Percentiles rank a stretch among this genome's conserved stretches.
These are phyloP conservation scores for Cnidoscolus chayamansa DNA, from an alignment of 441 rosid genomes.

Conservation along the genomic window DNA sequence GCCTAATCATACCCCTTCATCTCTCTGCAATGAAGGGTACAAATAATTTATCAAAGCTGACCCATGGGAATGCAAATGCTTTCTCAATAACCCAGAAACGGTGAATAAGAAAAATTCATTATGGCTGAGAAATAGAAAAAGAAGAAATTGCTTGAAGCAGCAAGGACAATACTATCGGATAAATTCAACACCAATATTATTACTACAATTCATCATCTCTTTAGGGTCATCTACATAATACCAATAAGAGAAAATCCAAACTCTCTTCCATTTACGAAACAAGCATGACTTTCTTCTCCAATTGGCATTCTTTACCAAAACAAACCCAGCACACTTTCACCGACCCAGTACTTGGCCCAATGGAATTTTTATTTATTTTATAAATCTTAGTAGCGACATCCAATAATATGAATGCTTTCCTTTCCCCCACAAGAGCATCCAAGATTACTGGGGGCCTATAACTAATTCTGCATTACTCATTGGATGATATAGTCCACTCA, in stretches of 20 bases:
- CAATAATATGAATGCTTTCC: conserved; percentile 1
- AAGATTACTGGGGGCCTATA: conserved; percentile 1
- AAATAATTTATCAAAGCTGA: no score
- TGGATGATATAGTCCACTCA: not conserved
- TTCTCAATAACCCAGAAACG: no score
- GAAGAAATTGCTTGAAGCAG: no score
- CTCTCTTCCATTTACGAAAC: not conserved
- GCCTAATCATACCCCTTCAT: no score
- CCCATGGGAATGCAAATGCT: no score
- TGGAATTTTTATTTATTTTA: no score
- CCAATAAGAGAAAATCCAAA: not conserved
- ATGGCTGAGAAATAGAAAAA: no score
- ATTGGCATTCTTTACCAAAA: not conserved
- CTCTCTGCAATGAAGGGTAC: no score
- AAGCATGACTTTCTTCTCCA: not conserved
- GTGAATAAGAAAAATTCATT: no score
- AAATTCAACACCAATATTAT: no score
- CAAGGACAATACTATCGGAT: no score
- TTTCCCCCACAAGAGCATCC: conserved; percentile 6
- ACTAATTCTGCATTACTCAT: conserved; percentile 8
- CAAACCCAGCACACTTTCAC: not conserved
- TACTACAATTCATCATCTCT: not conserved
- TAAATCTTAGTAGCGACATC: not conserved
- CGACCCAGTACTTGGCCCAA: not conserved
- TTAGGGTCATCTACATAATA: not conserved